phyloP scores from a whole-genome alignment of 2,329 filamentous ascomycete genomes.

The Fusarium sp. region DNA sequence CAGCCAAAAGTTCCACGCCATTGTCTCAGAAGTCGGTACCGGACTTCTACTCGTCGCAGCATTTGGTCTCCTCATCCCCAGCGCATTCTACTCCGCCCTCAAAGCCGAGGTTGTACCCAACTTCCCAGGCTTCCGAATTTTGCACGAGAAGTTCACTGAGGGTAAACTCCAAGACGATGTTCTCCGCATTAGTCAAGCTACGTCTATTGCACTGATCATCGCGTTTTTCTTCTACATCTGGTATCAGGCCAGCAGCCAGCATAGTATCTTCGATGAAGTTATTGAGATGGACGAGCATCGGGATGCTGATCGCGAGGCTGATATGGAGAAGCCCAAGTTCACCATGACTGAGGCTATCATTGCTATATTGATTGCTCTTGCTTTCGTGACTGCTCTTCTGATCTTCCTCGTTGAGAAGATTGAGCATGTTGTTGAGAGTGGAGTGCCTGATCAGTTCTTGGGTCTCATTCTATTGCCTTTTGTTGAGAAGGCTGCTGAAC shows the following conservation, averaged over 20 bases:
- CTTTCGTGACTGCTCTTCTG: slow-evolving; percentile 70
- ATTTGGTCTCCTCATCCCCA: slow-evolving; percentile 47
- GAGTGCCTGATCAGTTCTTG: slow-evolving; percentile 46
- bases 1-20: slow-evolving; percentile 69
- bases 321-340: slow-evolving; percentile 67
- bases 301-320: slow-evolving; percentile 65
- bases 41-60: slow-evolving; percentile 69
- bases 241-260: slow-evolving; percentile 71
- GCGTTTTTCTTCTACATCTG: slow-evolving; percentile 65
- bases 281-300: slow-evolving; percentile 57
- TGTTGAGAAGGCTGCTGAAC: slow-evolving; percentile 76
- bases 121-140: slow-evolving; percentile 26
- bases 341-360: slow-evolving; percentile 71
- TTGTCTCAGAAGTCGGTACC: slow-evolving; percentile 73
- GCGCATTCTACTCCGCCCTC: slow-evolving; percentile 48
- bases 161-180: slow-evolving; percentile 55
- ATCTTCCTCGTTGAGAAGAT: slow-evolving; percentile 74
- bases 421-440: slow-evolving; percentile 53
- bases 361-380: slow-evolving; percentile 63
- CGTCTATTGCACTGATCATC: slow-evolving; percentile 67
- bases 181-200: slow-evolving; percentile 67
- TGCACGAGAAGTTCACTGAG: slow-evolving; percentile 44
- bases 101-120: slow-evolving; percentile 40
- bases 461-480: slow-evolving; percentile 71
- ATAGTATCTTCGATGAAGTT: slow-evolving; percentile 68